Evolutionary conservation across 768 basidiomycete species (phyloP).

Genomic region (Pulveroboletus sp.): DNA sequence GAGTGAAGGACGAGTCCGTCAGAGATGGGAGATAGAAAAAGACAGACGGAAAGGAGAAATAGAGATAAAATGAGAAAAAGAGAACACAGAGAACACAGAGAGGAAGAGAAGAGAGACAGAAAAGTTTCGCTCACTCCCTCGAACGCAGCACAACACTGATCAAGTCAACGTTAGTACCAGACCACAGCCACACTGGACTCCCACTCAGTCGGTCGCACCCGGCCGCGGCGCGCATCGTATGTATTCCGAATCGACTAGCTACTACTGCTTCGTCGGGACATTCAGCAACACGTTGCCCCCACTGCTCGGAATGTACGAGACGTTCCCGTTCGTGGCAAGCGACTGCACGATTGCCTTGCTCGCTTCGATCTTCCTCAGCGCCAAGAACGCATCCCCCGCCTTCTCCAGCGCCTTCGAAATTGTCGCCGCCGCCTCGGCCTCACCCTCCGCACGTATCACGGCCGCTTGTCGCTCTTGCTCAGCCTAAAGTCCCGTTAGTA

Average conservation of each 20-base stretch:
- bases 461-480: constrained; percentile 99
- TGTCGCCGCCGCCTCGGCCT: constrained; percentile 94
- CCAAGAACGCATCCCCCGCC: constrained; percentile 94
- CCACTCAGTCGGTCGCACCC: constrained; percentile 17
- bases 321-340: constrained; percentile 72
- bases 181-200: constrained; percentile 21
- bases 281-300: constrained; percentile 80
- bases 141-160: constrained; percentile 23
- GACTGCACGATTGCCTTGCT: constrained; percentile 95
- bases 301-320: constrained; percentile 84
- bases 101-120: constrained; percentile 14
- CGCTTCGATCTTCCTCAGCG: constrained; percentile 94
- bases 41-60: constrained; percentile 34
- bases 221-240: neutral
- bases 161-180: constrained; percentile 15
- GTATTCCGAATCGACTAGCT: neutral
- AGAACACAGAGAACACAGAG: constrained; percentile 25
- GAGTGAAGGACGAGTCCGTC: constrained; percentile 34
- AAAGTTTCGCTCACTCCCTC: constrained; percentile 18
- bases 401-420: constrained; percentile 88
- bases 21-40: constrained; percentile 32
- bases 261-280: constrained; percentile 53
- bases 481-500: constrained; percentile 52
- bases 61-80: constrained; percentile 32
- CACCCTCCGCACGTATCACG: constrained; percentile 96